Percentiles rank a stretch among this genome's conserved stretches.
phyloP scores from a whole-genome alignment of 148 eudicot genomes.

The Selenicereus undatus region DNA sequence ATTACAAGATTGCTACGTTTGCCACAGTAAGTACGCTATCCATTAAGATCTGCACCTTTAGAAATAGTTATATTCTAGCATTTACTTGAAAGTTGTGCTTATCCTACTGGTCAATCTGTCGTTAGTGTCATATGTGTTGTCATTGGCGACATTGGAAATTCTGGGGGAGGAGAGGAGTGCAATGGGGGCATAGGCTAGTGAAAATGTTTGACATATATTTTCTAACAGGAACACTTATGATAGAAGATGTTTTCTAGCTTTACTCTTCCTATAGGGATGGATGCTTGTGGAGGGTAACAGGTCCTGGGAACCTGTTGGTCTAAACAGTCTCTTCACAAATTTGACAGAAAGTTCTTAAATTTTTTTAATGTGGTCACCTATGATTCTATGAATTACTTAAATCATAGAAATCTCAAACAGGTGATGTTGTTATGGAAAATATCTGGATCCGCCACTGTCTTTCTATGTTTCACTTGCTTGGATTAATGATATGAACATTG shows the following conservation, averaged over 20 bases:
- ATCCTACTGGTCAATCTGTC: not conserved
- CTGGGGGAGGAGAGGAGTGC: not conserved
- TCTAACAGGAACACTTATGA: not conserved
- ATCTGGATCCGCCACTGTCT: too few relatives aligned
- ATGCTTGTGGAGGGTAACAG: too few relatives aligned
- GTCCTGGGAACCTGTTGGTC: too few relatives aligned
- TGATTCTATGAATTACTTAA: too few relatives aligned
- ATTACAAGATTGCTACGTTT: constrained; percentile 78
- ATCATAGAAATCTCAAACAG: too few relatives aligned
- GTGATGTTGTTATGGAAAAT: too few relatives aligned
- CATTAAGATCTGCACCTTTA: not conserved
- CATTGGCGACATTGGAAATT: not conserved
- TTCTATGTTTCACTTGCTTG: not conserved
- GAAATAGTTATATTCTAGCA: not conserved
- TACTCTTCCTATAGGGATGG: too few relatives aligned
- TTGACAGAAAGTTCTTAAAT: too few relatives aligned
- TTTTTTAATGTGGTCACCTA: too few relatives aligned
- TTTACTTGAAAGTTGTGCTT: not conserved
- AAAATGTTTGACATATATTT: not conserved
- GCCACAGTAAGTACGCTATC: constrained; percentile 60
- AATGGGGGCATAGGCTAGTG: not conserved
- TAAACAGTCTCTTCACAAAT: too few relatives aligned
- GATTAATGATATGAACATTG: not conserved
- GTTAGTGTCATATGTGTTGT: not conserved
- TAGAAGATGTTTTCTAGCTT: not conserved